These are phyloP conservation scores for Penicillium dipodomyicola DNA, from an alignment of 495 filamentous ascomycete species.

Conservation along the genomic window DNA sequence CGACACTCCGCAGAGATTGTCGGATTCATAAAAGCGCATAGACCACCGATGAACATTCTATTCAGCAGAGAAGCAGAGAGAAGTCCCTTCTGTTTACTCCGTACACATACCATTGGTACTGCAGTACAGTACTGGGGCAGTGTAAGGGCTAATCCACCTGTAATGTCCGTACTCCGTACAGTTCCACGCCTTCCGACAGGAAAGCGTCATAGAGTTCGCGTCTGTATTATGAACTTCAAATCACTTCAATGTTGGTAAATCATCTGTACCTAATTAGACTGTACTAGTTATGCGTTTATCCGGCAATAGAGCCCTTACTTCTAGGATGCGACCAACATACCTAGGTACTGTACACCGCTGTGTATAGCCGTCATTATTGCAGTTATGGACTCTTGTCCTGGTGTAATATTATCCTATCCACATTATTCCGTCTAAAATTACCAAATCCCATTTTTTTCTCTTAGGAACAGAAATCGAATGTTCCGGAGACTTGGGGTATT, in stretches of 20 bases:
- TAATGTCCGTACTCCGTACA: slow-evolving; percentile 19
- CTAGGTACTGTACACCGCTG: not conserved
- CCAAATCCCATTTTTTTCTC: not conserved
- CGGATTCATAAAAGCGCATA: not conserved
- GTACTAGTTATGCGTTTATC: not conserved
- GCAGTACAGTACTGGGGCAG: slow-evolving; percentile 6
- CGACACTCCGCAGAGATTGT: not conserved
- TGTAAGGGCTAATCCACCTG: slow-evolving; percentile 13
- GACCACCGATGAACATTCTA: not conserved
- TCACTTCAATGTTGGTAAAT: not conserved
- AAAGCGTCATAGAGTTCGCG: slow-evolving; percentile 26
- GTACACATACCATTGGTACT: slow-evolving; percentile 8
- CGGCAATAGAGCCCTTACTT: not conserved
- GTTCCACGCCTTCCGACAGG: slow-evolving; percentile 24
- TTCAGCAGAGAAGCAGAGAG: too few relatives aligned
- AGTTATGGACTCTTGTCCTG: not conserved
- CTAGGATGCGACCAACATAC: not conserved
- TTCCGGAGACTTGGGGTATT: not conserved
- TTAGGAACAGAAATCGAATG: not conserved
- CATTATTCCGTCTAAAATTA: not conserved
- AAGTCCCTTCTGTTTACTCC: not conserved
- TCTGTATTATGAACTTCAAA: slow-evolving; percentile 8
- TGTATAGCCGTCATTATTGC: not conserved
- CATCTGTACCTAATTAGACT: not conserved
- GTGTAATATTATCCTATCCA: not conserved